A percentile compares a stretch with the other conserved stretches of the same genome.
Evolutionary conservation across 2,329 filamentous ascomycete species (phyloP).

Genomic region (Ceratocystis cubensis): DNA sequence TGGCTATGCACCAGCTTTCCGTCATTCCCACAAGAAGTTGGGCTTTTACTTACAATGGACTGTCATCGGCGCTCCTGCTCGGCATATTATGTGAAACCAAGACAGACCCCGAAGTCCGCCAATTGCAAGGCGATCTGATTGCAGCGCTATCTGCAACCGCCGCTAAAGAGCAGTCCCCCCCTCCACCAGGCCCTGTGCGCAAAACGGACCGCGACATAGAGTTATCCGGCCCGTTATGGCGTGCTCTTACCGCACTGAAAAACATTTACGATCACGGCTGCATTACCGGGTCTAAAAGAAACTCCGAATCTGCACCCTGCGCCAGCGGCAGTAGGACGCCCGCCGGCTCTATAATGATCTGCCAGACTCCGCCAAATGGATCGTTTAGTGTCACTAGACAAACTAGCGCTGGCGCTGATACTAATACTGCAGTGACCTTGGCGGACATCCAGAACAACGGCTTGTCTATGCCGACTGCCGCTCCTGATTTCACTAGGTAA

Average conservation of each 20-base stretch:
- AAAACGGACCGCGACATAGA: slow-evolving; percentile 49
- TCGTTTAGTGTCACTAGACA: slow-evolving; percentile 13
- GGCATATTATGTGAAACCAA: slow-evolving; percentile 53
- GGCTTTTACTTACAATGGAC: slow-evolving; percentile 55
- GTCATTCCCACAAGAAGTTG: slow-evolving; percentile 54
- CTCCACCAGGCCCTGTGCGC: slow-evolving; percentile 38
- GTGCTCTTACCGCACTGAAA: slow-evolving; percentile 47
- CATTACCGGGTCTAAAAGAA: slow-evolving; percentile 41
- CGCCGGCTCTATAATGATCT: slow-evolving; percentile 25
- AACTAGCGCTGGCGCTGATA: slow-evolving; percentile 32
- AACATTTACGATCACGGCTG: slow-evolving; percentile 56
- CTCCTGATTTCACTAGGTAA: slow-evolving; percentile 36
- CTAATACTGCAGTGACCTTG: slow-evolving; percentile 52
- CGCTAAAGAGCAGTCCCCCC: slow-evolving; percentile 46
- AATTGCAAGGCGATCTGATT: slow-evolving; percentile 52
- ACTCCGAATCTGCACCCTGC: slow-evolving; percentile 35
- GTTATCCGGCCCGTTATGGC: slow-evolving; percentile 47
- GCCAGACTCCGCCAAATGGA: slow-evolving; percentile 23
- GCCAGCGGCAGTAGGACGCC: slow-evolving; percentile 38
- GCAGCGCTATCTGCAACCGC: slow-evolving; percentile 51
- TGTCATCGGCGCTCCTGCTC: slow-evolving; percentile 52
- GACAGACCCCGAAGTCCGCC: slow-evolving; percentile 48
- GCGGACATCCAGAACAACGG: slow-evolving; percentile 49
- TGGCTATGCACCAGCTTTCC: slow-evolving; percentile 55
- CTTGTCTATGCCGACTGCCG: slow-evolving; percentile 25